Base-by-base conservation (phyloP, 805 yeast species). In the Wickerhamomyces bovis region DNA sequence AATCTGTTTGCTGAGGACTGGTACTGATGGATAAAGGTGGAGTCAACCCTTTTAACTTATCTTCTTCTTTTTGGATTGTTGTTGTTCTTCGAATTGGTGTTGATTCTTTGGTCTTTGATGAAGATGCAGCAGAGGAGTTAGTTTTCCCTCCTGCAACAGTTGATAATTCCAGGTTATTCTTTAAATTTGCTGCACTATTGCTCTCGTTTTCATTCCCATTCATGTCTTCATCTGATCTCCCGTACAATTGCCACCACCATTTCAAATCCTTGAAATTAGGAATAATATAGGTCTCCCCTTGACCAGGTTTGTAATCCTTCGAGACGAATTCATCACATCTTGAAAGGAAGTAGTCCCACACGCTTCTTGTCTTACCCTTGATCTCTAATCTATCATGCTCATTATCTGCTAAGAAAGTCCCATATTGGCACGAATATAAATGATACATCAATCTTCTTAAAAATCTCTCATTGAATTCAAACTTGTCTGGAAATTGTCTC, bases 321-420 rank as follows among this genome's bases (percentile, higher is more conserved):
- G 85, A 85, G 1, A 74, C 65, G 58, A 90, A 92, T 61, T 90
- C 96, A 11, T 63, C 63, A 18, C 72, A 71, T 21, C 97, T 70
- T 6, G 95, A 85, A 45, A 80, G 71, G 68, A 94, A 92, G 61
- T 94, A 90, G 64, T 90, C 96, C 98, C 98, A 90, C 1, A 85
- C 96, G 13, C 92, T 81, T 30, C 86, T 73, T 0, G 97, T 85
- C 12, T 72, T 68, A 3, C 79, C 64, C 11, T 71, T 62, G 23
- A 70, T 65, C n/a, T 66, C 67, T 8, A 67, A 56, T 45, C 81
- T 67, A 49, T 88, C 95, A 43, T 65, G 63, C 60, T 94, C 97
- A 40, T 77, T 75, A 58, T 94, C 84, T 54, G 78, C 81, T 44
- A 94, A 63, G 57, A 94, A 94, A 1, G 96, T 81, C 3, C 98